Evolutionary conservation across 768 basidiomycete genomes (phyloP), one percentile per base, ranked within the genome.

Genomic region (Artomyces pyxidatus): DNA sequence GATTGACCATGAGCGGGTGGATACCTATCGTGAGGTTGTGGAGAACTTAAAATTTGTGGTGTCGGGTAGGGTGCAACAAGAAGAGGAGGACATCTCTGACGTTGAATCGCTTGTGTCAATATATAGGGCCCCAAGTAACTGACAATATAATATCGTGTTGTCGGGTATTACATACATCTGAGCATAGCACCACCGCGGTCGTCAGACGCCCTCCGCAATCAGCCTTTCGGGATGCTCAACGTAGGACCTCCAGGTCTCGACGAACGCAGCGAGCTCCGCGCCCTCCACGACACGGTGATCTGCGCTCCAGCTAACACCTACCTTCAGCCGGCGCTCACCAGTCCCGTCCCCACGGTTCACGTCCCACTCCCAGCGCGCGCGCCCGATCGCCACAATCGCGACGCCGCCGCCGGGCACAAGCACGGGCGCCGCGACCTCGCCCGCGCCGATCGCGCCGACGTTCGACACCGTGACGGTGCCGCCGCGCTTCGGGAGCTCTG

Each of bases 221-320:
- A 90, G 59, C 62, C 84, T 71, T 62, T 74, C 77, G 3, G 91
- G 91, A 2, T 67, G 62, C 67, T 92, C 89, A 14, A 91, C 85
- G 71, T 80, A 88, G 14, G 66, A 70, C 52, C 89, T 77, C 90
- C 90, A 94, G 37, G 73, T 71, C 68, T 92, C 88, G 52, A 90
- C 85, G 62, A 94, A 90, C 54, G 86, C 88, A 46, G 86, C 88
- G 53, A 94, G 62, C 67, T 94, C 90, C 1, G 89, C 90, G 4
- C 90, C 90, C 61, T 94, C 90, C 9, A 92, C 80, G 6, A 94
- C 80, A 14, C 90, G 69, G 65, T 94, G 91, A 57, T 94, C 90
- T 42, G 85, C 90, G 52, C 80, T 81, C 87, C 90, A 93, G 54
- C 84, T 87, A 4, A 90, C 69, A 9, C 76, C 76, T 32, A 84